A percentile compares a stretch with the other conserved stretches of the same genome.
phyloP scores from a whole-genome alignment of 139 green algal genomes.

The Chlorella sp. region DNA sequence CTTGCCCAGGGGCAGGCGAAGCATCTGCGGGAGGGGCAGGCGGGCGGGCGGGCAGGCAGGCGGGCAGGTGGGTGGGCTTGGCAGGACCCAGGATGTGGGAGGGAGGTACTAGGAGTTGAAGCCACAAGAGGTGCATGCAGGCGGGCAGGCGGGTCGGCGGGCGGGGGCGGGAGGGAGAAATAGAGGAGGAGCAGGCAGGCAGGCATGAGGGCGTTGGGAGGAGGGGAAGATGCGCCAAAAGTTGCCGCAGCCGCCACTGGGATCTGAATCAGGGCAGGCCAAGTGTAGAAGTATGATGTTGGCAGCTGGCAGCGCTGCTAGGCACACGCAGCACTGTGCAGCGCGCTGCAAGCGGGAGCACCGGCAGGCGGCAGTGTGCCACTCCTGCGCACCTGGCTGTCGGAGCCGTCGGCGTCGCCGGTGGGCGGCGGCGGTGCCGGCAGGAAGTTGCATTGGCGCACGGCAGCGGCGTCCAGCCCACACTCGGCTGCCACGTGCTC shows the following conservation, averaged over 20 bases:
- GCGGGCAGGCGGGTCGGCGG: too few relatives aligned
- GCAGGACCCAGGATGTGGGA: too few relatives aligned
- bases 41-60: neutral
- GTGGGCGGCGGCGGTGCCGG: neutral
- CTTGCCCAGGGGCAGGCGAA: neutral
- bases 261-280: too few relatives aligned
- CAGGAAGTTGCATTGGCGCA: slow-evolving; percentile 25
- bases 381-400: neutral
- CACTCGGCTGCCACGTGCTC: neutral
- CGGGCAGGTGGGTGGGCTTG: neutral
- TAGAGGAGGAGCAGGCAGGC: too few relatives aligned
- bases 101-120: too few relatives aligned
- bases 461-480: slow-evolving; percentile 6
- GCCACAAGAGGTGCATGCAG: too few relatives aligned
- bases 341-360: neutral
- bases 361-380: neutral
- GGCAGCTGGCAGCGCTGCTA: too few relatives aligned
- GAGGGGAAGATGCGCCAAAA: too few relatives aligned
- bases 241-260: too few relatives aligned
- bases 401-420: neutral
- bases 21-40: neutral
- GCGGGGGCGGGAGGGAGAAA: neutral
- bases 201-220: too few relatives aligned
- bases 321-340: too few relatives aligned
- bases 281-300: too few relatives aligned